These are phyloP conservation scores for Oryza officinalis DNA, from an alignment of 176 grass and related monocot genomes.

Conservation along the genomic window DNA sequence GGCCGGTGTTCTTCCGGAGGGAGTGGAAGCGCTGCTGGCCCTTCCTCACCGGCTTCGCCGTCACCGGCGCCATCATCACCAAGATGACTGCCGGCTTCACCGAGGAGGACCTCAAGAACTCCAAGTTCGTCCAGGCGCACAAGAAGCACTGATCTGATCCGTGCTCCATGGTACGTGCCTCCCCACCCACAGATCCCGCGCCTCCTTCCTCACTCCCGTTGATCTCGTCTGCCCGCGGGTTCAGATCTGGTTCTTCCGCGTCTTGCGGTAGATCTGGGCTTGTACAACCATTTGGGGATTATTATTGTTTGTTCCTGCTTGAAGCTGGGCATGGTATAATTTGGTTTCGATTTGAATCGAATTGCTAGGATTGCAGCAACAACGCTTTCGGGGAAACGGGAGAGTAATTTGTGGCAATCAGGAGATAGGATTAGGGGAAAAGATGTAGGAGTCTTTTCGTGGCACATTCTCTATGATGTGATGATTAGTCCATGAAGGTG, in stretches of 20 bases:
- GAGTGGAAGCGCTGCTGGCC: slow-evolving; percentile 80
- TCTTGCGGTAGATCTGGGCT: not conserved
- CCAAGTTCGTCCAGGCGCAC: slow-evolving; percentile 75
- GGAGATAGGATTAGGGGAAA: not conserved
- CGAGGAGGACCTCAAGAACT: slow-evolving; percentile 78
- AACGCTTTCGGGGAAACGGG: not conserved
- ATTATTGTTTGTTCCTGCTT: not conserved
- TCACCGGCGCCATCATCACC: slow-evolving; percentile 60
- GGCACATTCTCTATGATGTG: not conserved
- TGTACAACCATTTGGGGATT: not conserved
- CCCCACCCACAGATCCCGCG: not conserved
- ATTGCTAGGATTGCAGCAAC: not conserved
- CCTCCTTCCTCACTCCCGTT: not conserved
- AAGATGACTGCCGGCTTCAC: slow-evolving; percentile 68
- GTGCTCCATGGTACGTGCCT: not conserved
- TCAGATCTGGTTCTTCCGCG: not conserved
- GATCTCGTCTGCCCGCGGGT: not conserved
- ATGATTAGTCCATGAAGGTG: not conserved
- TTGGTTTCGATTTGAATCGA: not conserved
- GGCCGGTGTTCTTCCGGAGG: slow-evolving; percentile 93
- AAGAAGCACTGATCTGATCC: slow-evolving; percentile 40
- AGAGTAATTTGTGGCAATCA: not conserved
- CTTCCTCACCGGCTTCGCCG: slow-evolving; percentile 80
- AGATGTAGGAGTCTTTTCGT: not conserved
- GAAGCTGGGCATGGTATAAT: not conserved